A percentile compares a stretch with the other conserved stretches of the same genome.
These are phyloP conservation scores for Cylindrotheca closterium DNA, from an alignment of 108 stramenopile genomes.

Conservation along the genomic window DNA sequence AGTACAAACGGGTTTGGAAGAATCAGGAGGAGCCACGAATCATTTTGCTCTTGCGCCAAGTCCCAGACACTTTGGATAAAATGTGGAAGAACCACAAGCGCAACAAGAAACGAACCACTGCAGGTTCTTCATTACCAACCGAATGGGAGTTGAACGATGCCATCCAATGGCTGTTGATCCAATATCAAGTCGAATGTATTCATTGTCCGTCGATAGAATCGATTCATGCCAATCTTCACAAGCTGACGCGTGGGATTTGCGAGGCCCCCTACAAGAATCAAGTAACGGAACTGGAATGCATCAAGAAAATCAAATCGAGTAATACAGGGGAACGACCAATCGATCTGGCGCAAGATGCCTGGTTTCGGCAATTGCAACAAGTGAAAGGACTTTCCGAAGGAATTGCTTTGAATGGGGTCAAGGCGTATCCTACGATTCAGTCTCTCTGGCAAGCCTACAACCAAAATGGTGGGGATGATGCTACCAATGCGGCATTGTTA, in stretches of 20 bases:
- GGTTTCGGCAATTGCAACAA: conserved; percentile 60
- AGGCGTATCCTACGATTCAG: conserved; percentile 46
- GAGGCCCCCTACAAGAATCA: conserved; percentile 40
- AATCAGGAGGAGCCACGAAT: conserved; percentile 25
- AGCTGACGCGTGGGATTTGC: conserved; percentile 38
- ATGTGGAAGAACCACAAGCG: conserved; percentile 32
- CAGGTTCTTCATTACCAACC: conserved; percentile 24
- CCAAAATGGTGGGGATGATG: conserved; percentile 5
- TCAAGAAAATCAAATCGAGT: conserved; percentile 43
- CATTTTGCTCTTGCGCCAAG: conserved; percentile 31
- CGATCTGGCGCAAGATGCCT: conserved; percentile 31
- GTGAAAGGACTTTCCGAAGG: conserved; percentile 40
- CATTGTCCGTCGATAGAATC: conserved; percentile 32
- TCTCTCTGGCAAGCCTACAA: conserved; percentile 49
- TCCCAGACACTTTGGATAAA: conserved; percentile 35
- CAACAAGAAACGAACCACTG: background rate
- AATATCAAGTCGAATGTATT: conserved; percentile 55
- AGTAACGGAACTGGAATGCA: conserved; percentile 56
- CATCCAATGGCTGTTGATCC: conserved; percentile 49
- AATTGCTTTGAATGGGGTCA: conserved; percentile 35
- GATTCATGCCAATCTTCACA: conserved; percentile 18
- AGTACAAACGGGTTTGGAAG: conserved; percentile 38
- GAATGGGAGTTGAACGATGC: conserved; percentile 51
- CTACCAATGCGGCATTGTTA: conserved; percentile 10
- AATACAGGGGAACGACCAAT: conserved; percentile 11